Conservation (phyloP, 2,329 filamentous ascomycete genomes). For the Xylaria sp. region DNA sequence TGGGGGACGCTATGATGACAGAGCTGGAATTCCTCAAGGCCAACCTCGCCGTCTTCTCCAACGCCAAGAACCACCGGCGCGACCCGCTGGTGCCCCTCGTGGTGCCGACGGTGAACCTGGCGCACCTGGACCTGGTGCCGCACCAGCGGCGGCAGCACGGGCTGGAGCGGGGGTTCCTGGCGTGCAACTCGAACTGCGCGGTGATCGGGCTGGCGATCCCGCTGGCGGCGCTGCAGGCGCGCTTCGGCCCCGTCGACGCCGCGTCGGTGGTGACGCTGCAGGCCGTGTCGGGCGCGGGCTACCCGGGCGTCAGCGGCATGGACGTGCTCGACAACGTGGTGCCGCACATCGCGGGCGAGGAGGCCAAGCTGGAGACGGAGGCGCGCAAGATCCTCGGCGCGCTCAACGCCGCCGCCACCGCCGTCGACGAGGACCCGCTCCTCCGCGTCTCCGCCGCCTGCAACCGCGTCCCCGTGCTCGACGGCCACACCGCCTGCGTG, state of each 20-base stretch:
- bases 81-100: slow-evolving; percentile 90
- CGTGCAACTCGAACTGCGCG: slow-evolving; percentile 98
- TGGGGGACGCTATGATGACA: slow-evolving; percentile 37
- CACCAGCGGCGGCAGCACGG: slow-evolving; percentile 76
- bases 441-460: slow-evolving; percentile 85
- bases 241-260: slow-evolving; percentile 79
- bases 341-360: slow-evolving; percentile 89
- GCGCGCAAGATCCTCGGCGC: slow-evolving; percentile 90
- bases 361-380: slow-evolving; percentile 94
- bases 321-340: slow-evolving; percentile 96
- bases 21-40: slow-evolving; percentile 90
- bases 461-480: slow-evolving; percentile 91
- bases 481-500: slow-evolving; percentile 95
- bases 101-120: slow-evolving; percentile 91
- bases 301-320: slow-evolving; percentile 89
- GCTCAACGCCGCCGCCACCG: slow-evolving; percentile 71
- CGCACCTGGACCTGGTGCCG: slow-evolving; percentile 85
- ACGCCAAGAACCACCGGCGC: slow-evolving; percentile 95
- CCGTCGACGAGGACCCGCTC: slow-evolving; percentile 73
- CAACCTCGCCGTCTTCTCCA: slow-evolving; percentile 91
- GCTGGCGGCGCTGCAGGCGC: slow-evolving; percentile 84
- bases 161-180: slow-evolving; percentile 84
- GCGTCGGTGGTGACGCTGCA: slow-evolving; percentile 89
- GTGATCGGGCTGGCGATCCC: slow-evolving; percentile 96
- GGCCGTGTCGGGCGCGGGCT: slow-evolving; percentile 89